Percentiles rank a stretch among this genome's conserved stretches.
phyloP scores from a whole-genome alignment of 768 basidiomycete species.

The Hericium erinaceus region DNA sequence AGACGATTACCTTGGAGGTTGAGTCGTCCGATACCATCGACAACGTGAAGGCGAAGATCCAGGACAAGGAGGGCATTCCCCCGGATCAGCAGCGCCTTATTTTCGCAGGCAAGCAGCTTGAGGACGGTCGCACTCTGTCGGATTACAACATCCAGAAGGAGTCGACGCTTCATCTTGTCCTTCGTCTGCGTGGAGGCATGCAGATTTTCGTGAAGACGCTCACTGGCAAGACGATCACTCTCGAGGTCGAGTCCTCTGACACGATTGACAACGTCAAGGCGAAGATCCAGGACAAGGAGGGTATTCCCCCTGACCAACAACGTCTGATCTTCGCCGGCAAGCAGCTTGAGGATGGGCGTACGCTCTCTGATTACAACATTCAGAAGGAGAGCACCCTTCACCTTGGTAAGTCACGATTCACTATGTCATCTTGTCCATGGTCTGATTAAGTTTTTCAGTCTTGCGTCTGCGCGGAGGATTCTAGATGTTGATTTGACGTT shows the following conservation, averaged over 20 bases:
- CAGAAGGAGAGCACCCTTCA: conserved; percentile 77
- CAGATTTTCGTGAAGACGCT: conserved; percentile 86
- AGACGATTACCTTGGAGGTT: conserved; percentile 88
- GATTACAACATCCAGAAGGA: conserved; percentile 92
- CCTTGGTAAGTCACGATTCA: conserved; percentile 22
- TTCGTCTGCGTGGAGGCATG: conserved; percentile 86
- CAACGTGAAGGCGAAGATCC: conserved; percentile 87
- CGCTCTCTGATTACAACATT: conserved; percentile 71
- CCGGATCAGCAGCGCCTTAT: conserved; percentile 88
- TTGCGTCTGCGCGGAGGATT: conserved; percentile 65
- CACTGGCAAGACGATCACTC: conserved; percentile 86
- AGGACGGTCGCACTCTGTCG: conserved; percentile 83
- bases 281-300: conserved; percentile 78
- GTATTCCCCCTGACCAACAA: conserved; percentile 81
- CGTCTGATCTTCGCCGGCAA: conserved; percentile 91
- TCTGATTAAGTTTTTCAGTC: conserved; percentile 24
- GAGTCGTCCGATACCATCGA: conserved; percentile 84
- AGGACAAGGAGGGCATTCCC: conserved; percentile 85
- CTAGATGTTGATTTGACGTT: conserved; percentile 19
- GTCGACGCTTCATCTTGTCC: conserved; percentile 73
- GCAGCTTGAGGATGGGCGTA: conserved; percentile 90
- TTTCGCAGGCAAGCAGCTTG: conserved; percentile 88
- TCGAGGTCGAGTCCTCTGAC: conserved; percentile 89
- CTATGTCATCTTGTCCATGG: background rate
- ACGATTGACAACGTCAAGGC: conserved; percentile 88